These are phyloP conservation scores for Ehretia macrophylla DNA, from an alignment of 257 asterid genomes.

Conservation along the genomic window DNA sequence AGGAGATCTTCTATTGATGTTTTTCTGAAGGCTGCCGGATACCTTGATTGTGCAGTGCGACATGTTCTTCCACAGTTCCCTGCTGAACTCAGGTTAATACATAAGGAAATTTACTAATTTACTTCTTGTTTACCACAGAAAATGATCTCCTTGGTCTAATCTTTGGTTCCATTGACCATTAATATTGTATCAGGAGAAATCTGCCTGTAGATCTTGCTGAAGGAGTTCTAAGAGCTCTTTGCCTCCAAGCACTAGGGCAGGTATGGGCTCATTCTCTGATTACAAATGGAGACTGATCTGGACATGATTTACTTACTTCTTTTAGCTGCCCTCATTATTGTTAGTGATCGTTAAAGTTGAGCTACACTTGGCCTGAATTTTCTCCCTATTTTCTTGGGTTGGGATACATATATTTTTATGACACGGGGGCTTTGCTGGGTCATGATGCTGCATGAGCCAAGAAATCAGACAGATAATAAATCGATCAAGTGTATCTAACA, in stretches of 20 bases:
- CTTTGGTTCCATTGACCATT: conserved; percentile 22
- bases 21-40: conserved; percentile 94
- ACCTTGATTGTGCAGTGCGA: conserved; percentile 91
- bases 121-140: conserved; percentile 16
- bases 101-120: background rate
- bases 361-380: background rate
- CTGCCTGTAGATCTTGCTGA: conserved; percentile 96
- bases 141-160: conserved; percentile 5
- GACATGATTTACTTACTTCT: background rate
- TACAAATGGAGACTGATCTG: background rate
- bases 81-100: conserved; percentile 62
- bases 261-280: conserved; percentile 32
- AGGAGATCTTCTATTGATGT: conserved; percentile 84
- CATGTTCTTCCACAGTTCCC: conserved; percentile 89
- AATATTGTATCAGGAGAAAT: conserved; percentile 55
- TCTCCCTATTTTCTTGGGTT: background rate
- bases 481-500: no score
- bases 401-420: no score
- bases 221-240: conserved; percentile 89
- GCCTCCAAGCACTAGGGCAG: conserved; percentile 98
- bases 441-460: no score
- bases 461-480: no score
- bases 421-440: no score
- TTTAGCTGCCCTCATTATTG: background rate
- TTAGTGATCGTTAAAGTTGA: background rate